These are phyloP conservation scores for Saccharomycopsis vini DNA, from an alignment of 805 yeast genomes.

Conservation along the genomic window DNA sequence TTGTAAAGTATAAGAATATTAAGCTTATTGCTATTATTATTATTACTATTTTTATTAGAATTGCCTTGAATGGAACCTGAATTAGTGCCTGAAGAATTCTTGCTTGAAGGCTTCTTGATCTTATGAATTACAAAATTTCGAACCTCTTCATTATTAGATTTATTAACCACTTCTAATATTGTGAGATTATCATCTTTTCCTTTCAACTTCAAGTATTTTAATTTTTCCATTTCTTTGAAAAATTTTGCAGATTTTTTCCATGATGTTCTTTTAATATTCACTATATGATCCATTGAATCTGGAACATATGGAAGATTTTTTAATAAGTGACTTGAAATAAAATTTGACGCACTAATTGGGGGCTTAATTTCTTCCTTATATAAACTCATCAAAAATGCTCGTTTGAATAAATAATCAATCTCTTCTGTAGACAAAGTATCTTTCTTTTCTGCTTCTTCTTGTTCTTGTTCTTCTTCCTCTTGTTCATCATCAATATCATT, in stretches of 20 bases:
- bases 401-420: conserved; percentile 62
- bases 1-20: conserved; percentile 39
- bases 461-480: conserved; percentile 16
- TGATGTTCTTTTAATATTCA: conserved; percentile 67
- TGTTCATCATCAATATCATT: conserved; percentile 1
- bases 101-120: conserved; percentile 24
- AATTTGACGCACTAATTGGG: conserved; percentile 67
- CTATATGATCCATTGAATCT: conserved; percentile 25
- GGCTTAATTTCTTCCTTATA: conserved; percentile 44
- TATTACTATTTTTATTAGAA: no score
- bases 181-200: conserved; percentile 81
- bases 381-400: conserved; percentile 64
- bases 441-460: conserved; percentile 14
- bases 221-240: conserved; percentile 78
- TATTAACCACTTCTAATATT: conserved; percentile 41
- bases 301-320: conserved; percentile 62
- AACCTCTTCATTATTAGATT: conserved; percentile 37
- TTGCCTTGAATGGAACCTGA: neutral
- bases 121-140: conserved; percentile 60
- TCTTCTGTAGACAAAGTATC: conserved; percentile 49
- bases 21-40: conserved; percentile 24
- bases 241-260: conserved; percentile 88
- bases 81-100: neutral
- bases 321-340: conserved; percentile 62
- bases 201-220: conserved; percentile 55